Evolutionary conservation across 768 basidiomycete species (phyloP).

Genomic region (Amanita molliuscula): DNA sequence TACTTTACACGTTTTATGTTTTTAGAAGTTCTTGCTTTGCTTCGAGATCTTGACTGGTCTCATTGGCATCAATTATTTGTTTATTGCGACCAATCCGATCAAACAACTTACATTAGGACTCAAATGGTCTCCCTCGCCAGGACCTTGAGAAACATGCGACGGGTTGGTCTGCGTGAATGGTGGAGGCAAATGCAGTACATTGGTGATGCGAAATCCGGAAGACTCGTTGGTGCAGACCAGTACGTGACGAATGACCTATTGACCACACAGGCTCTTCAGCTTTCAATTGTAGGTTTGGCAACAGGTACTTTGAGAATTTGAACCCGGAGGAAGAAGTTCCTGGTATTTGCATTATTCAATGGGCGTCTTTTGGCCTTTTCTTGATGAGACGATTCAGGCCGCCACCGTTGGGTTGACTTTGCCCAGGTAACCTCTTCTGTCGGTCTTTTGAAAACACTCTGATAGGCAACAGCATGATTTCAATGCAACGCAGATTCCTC

Average conservation of each 20-base stretch:
- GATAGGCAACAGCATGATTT: conserved; percentile 51
- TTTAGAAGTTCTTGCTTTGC: background rate
- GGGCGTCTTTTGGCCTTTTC: background rate
- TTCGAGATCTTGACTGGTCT: background rate
- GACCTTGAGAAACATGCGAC: conserved; percentile 66
- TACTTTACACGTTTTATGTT: background rate
- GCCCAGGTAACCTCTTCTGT: conserved; percentile 48
- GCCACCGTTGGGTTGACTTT: conserved; percentile 95
- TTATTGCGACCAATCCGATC: conserved; percentile 16
- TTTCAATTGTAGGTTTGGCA: conserved; percentile 60
- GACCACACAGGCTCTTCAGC: background rate
- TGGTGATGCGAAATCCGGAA: conserved; percentile 86
- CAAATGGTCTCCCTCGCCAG: conserved; percentile 65
- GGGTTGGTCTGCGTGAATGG: conserved; percentile 77
- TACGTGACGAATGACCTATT: conserved; percentile 30
- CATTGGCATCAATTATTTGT: background rate
- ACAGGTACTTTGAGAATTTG: conserved; percentile 89
- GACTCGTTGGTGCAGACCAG: conserved; percentile 71
- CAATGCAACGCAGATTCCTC: conserved; percentile 88
- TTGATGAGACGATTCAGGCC: conserved; percentile 38
- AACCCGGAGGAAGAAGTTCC: conserved; percentile 83
- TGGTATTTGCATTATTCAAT: conserved; percentile 32
- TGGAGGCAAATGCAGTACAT: conserved; percentile 90
- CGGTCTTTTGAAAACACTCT: background rate
- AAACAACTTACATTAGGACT: conserved; percentile 14